Base-by-base conservation (phyloP, 306 rosid species). In the Trifolium fragiferum region DNA sequence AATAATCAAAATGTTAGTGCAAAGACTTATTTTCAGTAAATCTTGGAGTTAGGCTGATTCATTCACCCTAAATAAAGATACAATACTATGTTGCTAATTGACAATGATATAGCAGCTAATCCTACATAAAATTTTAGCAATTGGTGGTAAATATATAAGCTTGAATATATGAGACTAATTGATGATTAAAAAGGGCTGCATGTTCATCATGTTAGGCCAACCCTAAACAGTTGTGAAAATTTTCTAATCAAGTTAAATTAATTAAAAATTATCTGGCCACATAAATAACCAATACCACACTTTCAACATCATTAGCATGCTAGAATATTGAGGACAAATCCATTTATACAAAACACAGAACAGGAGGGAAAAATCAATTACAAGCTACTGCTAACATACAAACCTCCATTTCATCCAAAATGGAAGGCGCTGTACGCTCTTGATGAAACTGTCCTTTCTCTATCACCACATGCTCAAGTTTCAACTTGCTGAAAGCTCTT, bases 401-500 rank as follows among this genome's bases (percentile, higher is more conserved):
- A 76, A 94, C 99, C 99, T 89, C 91, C 25, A 64, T 4, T 18
- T 77, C 63, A 47, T 80, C 78, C 30, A 30, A 2, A 73, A 27
- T 3, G 61, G 41, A 61, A 61, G 90, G 35, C 72, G 81, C 86
- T 9, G 80, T 9, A 65, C 87, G 85, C 41, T 95, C 99, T 57
- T 86, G 91, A 82, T 95, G 90, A 81, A 95, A 95, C 70, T 90
- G 95, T 64, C 99, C 99, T 71, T 92, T 90, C 65, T 81, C 99
- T 59, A 95, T 95, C 77, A 95, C 98, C 59, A 95, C 90, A 55
- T 95, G 97, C 82, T 95, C 98, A 73, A 95, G 99, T 84, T 86
- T 95, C 87, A 95, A 84, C 90, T 95, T 95, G 74, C 99, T 95
- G 82, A 79, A 95, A 82, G 99, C 99, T 85, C 91, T 86, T 84